These are phyloP conservation scores for Edaphochlamys debaryana DNA, from an alignment of 139 green algal species.

Conservation along the genomic window DNA sequence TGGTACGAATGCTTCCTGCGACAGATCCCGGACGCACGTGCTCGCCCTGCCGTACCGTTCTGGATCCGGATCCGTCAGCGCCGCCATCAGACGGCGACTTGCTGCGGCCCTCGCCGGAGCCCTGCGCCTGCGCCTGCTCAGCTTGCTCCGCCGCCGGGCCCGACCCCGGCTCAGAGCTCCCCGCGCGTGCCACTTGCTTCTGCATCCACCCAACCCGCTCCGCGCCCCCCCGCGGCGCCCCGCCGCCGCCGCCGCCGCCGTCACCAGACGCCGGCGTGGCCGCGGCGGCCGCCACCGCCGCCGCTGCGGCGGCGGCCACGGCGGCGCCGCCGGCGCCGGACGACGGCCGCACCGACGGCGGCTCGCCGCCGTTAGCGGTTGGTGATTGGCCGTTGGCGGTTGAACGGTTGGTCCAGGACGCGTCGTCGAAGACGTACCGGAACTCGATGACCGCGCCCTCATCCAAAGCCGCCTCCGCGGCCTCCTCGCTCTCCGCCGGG, in stretches of 20 bases:
- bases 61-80: too few species aligned
- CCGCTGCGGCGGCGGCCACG: background rate
- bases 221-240: background rate
- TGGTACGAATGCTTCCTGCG: too few species aligned
- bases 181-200: background rate
- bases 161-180: background rate
- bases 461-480: too few species aligned
- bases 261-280: background rate
- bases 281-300: too few species aligned
- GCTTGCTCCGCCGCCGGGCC: background rate
- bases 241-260: background rate
- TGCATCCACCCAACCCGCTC: background rate
- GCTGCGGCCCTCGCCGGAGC: background rate
- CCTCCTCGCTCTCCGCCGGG: background rate
- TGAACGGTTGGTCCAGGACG: too few species aligned
- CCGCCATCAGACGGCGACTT: too few species aligned
- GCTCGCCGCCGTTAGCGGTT: too few species aligned
- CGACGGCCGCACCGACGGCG: too few species aligned
- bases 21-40: too few species aligned
- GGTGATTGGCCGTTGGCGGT: too few species aligned
- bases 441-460: constrained; percentile 18
- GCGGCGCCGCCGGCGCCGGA: background rate
- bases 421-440: constrained; percentile 8
- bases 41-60: too few species aligned
- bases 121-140: background rate